phyloP scores from a whole-genome alignment of 2,329 filamentous ascomycete species.

The Penicillium fuscoglaucum region DNA sequence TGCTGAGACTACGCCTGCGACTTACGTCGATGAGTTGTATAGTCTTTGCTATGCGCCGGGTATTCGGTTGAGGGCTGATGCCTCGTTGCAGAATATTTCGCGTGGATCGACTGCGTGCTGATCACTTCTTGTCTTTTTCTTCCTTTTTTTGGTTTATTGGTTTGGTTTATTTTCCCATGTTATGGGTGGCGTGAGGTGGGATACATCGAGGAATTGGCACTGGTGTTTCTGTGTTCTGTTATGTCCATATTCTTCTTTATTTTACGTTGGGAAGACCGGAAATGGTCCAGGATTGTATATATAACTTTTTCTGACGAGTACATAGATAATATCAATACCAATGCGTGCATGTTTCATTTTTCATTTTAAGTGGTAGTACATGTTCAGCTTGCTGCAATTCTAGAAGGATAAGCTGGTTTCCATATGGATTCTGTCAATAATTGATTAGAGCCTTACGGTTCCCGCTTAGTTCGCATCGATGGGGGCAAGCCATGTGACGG shows the following conservation, averaged over 20 bases:
- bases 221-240: not conserved
- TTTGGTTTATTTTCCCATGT: not conserved
- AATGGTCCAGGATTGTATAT: not conserved
- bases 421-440: too few relatives aligned
- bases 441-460: too few relatives aligned
- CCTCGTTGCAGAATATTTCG: constrained; percentile 14
- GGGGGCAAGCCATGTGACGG: too few relatives aligned
- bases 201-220: not conserved
- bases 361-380: not conserved
- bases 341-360: not conserved
- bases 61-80: constrained; percentile 30
- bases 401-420: too few relatives aligned
- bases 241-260: too few relatives aligned
- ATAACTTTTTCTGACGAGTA: not conserved
- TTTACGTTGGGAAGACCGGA: not conserved
- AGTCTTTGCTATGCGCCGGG: constrained; percentile 35
- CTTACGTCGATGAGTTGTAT: constrained; percentile 52
- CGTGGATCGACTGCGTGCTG: constrained; percentile 5
- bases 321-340: not conserved
- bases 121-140: not conserved
- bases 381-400: not conserved
- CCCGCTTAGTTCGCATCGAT: too few relatives aligned
- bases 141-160: not conserved
- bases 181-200: not conserved
- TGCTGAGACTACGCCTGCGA: constrained; percentile 28